Base-by-base conservation (phyloP, 306 rosid genomes). In the Albizia julibrissin region DNA sequence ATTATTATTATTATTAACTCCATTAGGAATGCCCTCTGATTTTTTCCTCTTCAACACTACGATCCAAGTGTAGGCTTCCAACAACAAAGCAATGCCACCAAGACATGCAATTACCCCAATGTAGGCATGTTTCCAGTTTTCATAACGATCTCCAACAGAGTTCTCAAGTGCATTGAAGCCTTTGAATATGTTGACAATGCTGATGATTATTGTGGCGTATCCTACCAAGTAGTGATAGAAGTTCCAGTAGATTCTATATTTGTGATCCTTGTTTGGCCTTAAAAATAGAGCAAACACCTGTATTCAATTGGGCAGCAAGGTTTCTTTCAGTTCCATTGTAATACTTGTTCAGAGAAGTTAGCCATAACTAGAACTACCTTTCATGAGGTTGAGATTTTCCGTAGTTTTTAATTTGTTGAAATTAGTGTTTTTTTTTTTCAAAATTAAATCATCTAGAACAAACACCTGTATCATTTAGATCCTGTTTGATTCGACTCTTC, bases 241-340 rank as follows among this genome's bases (percentile, higher is more conserved):
- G 33, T 89, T 95, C 98, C 99, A 92, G 91, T 84, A 84, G 27
- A 95, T 21, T 91, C 97, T 89, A 88, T 50, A 81, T 70, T 92
- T 95, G 79, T 95, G 97, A 52, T 93, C 97, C 79, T 87, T 89
- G 82, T 95, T 92, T 26, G 92, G 99, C 87, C 99, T 95, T 81
- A 95, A 72, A 69, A 95, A 91, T 72, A 95, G 79, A 81, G 98
- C 98, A 76, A 93, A 95, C 34, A 92, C 94, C 97, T 93, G 47
- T n/a, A 47, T 69, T 33, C 69, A 64, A 26, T 26, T 24, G 31
- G 6, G 3, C 14, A 43, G 29, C 13, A 58, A 58, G 12, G 29
- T 8, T 58, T 22, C 65, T 58, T 58, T 58, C 14, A 58, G 65
- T 22, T n/a, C 29, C 29, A n/a, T 58, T 58, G 9, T n/a, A 58